A percentile compares a stretch with the other conserved stretches of the same genome.
These are phyloP conservation scores for Aspergillus ellipticus DNA, from an alignment of 495 filamentous ascomycete species.

Conservation along the genomic window DNA sequence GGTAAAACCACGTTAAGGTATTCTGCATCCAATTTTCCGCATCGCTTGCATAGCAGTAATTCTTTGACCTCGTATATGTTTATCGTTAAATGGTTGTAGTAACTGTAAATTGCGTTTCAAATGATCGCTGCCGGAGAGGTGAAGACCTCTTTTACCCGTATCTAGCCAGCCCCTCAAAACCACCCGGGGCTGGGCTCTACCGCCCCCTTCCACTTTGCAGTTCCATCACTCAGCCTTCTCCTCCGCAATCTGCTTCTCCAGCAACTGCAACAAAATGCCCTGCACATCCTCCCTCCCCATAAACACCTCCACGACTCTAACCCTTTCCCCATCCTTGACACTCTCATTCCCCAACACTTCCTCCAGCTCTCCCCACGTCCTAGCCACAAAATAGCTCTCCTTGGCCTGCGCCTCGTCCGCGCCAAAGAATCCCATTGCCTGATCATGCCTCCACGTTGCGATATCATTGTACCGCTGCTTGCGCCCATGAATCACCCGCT, in stretches of 20 bases:
- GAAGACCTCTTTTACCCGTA: no score
- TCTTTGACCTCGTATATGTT: no score
- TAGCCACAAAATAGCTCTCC: constrained; percentile 24
- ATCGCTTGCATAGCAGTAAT: no score
- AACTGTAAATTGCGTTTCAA: no score
- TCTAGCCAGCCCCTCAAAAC: no score
- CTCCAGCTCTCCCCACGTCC: constrained; percentile 36
- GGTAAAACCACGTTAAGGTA: no score
- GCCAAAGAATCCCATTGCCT: constrained; percentile 42
- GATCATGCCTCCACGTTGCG: constrained; percentile 57
- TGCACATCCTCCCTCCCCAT: constrained; percentile 46
- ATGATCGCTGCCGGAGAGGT: no score
- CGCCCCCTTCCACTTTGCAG: no score
- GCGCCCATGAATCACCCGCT: constrained; percentile 71
- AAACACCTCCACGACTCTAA: constrained; percentile 42
- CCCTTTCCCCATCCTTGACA: constrained; percentile 34
- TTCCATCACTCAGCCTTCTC: neutral
- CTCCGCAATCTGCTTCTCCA: constrained; percentile 10
- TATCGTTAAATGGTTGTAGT: no score
- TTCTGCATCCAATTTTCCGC: no score
- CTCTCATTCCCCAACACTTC: constrained; percentile 29
- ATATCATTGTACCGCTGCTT: constrained; percentile 75
- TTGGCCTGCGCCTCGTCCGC: constrained; percentile 28
- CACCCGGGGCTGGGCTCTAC: no score
- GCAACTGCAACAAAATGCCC: neutral